Conservation (phyloP, 2,329 filamentous ascomycete genomes). For the Aspergillus sp. region DNA sequence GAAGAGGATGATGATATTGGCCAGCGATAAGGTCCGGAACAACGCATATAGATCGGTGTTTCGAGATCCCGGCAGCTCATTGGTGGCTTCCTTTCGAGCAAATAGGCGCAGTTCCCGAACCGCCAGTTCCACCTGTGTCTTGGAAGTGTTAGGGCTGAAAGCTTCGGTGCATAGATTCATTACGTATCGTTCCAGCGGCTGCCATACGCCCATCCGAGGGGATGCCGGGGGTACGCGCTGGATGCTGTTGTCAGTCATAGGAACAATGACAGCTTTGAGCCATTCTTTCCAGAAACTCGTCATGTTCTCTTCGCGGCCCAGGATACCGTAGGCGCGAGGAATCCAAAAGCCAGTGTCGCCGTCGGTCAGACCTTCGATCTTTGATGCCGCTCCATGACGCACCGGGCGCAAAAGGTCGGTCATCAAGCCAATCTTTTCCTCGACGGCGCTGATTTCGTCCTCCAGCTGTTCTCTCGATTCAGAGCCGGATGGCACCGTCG, state of each 20-base stretch:
- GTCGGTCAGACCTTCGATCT: slow-evolving; percentile 94
- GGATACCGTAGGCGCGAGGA: slow-evolving; percentile 87
- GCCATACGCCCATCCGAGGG: slow-evolving; percentile 90
- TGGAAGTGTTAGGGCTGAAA: slow-evolving; percentile 86
- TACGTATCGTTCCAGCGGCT: slow-evolving; percentile 93
- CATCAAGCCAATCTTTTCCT: slow-evolving; percentile 97
- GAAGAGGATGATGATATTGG: slow-evolving; percentile 89
- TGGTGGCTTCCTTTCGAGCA: slow-evolving; percentile 87
- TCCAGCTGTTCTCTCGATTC: slow-evolving; percentile 81
- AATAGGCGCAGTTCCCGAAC: slow-evolving; percentile 90
- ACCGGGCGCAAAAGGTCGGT: slow-evolving; percentile 91
- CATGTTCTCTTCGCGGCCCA: slow-evolving; percentile 81
- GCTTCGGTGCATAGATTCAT: slow-evolving; percentile 96
- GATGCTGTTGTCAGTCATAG: slow-evolving; percentile 88
- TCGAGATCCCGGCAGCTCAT: slow-evolving; percentile 89
- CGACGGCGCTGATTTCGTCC: slow-evolving; percentile 91
- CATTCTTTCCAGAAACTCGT: slow-evolving; percentile 98
- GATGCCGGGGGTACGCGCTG: slow-evolving; percentile 85
- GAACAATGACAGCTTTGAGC: slow-evolving; percentile 90
- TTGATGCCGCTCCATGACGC: slow-evolving; percentile 90
- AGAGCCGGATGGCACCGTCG: slow-evolving; percentile 78
- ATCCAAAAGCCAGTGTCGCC: slow-evolving; percentile 97
- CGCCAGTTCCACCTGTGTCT: slow-evolving; percentile 91
- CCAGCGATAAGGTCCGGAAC: slow-evolving; percentile 85
- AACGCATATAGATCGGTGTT: slow-evolving; percentile 92